Conservation (phyloP, 2,329 filamentous ascomycete genomes). For the Botrytis porri region DNA sequence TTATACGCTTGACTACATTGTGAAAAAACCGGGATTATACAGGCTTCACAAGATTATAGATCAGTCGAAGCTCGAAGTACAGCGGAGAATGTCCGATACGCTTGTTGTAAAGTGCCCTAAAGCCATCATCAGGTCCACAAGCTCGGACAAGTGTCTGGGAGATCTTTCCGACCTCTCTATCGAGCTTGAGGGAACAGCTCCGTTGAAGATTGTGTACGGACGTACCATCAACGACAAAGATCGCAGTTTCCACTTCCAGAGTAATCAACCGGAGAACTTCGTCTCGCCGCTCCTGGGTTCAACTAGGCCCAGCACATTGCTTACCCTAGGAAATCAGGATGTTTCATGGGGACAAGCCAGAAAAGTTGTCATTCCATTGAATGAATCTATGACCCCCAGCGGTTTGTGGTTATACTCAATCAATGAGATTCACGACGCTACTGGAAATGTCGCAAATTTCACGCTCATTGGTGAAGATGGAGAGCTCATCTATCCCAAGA, state of each 20-base stretch:
- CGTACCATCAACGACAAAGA: conserved; percentile 81
- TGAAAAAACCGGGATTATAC: conserved; percentile 88
- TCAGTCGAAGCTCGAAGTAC: conserved; percentile 90
- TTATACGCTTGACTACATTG: conserved; percentile 61
- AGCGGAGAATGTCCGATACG: conserved; percentile 70
- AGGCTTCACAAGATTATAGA: conserved; percentile 81
- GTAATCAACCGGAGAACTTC: conserved; percentile 85
- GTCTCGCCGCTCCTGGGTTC: conserved; percentile 71
- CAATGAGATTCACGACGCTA: conserved; percentile 86
- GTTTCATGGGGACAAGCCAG: conserved; percentile 78
- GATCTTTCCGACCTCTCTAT: conserved; percentile 84
- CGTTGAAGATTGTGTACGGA: conserved; percentile 89
- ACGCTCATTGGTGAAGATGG: conserved; percentile 62
- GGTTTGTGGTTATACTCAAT: conserved; percentile 88
- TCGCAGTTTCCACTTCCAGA: conserved; percentile 85
- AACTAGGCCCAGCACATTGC: conserved; percentile 54
- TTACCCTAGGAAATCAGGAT: conserved; percentile 59
- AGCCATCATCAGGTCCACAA: conserved; percentile 65
- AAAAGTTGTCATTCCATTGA: conserved; percentile 75
- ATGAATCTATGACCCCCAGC: conserved; percentile 77
- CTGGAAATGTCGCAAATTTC: conserved; percentile 84
- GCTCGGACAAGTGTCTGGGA: conserved; percentile 71
- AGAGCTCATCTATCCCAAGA: conserved; percentile 56
- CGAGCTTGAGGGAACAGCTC: conserved; percentile 83
- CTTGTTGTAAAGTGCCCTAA: conserved; percentile 84